Conservation (phyloP, 768 basidiomycete species). For the Coprinopsis strossmayeri region DNA sequence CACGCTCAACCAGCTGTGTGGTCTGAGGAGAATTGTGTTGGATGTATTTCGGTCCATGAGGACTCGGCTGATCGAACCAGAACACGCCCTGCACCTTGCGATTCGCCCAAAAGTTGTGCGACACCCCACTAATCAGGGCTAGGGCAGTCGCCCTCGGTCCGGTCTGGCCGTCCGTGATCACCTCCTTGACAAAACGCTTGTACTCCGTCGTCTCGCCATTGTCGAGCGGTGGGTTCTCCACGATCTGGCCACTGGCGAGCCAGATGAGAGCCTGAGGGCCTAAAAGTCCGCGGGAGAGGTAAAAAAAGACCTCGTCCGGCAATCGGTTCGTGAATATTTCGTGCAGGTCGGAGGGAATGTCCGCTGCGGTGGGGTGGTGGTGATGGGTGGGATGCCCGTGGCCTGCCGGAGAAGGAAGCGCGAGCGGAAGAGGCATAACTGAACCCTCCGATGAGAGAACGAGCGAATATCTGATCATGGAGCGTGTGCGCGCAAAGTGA, state of each 20-base stretch:
- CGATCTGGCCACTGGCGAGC: constrained; percentile 81
- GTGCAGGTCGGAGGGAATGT: constrained; percentile 87
- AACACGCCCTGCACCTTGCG: constrained; percentile 67
- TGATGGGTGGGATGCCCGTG: constrained; percentile 52
- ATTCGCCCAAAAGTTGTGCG: constrained; percentile 76
- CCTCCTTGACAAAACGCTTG: constrained; percentile 90
- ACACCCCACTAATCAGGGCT: constrained; percentile 77
- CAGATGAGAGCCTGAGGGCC: constrained; percentile 91
- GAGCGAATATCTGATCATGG: constrained; percentile 89
- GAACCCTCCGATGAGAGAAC: constrained; percentile 83
- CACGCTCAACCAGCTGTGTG: constrained; percentile 80
- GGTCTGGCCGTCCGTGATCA: constrained; percentile 91
- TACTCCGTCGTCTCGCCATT: constrained; percentile 96
- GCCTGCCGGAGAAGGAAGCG: constrained; percentile 42
- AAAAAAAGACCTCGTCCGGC: constrained; percentile 95
- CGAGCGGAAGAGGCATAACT: constrained; percentile 76
- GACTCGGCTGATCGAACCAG: constrained; percentile 58
- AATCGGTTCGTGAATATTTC: constrained; percentile 93
- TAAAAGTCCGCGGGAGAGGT: constrained; percentile 87
- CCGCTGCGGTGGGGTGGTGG: constrained; percentile 73
- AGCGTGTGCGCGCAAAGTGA: constrained; percentile 80
- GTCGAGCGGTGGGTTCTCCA: constrained; percentile 84
- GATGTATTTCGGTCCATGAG: constrained; percentile 41
- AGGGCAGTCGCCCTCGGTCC: constrained; percentile 89
- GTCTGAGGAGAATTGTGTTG: constrained; percentile 76